Percentiles rank a stretch among this genome's conserved stretches.
phyloP scores from a whole-genome alignment of 2,329 filamentous ascomycete genomes.

The Chaetomiaceae sp. region DNA sequence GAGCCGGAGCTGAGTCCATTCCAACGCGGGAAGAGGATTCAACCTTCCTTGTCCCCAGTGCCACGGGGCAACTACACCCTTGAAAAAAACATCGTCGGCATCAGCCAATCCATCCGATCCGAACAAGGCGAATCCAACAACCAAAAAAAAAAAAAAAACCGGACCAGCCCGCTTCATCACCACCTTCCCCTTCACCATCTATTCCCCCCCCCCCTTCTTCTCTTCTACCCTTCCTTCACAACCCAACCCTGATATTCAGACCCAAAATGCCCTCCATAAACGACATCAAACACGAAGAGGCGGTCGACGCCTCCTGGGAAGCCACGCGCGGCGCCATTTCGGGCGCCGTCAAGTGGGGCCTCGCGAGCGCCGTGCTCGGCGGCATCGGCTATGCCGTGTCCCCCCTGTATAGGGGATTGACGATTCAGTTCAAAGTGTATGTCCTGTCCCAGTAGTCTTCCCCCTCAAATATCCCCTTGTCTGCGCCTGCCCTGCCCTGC shows the following conservation, averaged over 20 bases:
- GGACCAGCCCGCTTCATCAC: no score
- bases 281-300: conserved; percentile 44
- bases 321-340: conserved; percentile 61
- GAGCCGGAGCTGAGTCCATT: no score
- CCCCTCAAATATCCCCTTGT: no score
- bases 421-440: conserved; percentile 74
- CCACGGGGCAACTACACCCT: no score
- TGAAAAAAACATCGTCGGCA: no score
- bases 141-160: no score
- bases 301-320: conserved; percentile 66
- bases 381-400: conserved; percentile 60
- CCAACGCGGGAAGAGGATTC: no score
- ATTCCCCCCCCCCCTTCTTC: not conserved
- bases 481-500: not conserved
- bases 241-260: not conserved
- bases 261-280: conserved; percentile 21
- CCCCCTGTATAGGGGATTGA: conserved; percentile 68
- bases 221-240: not conserved
- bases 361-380: conserved; percentile 58
- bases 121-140: no score
- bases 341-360: conserved; percentile 70
- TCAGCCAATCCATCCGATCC: no score
- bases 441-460: no score
- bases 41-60: no score
- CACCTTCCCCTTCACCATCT: no score